These are phyloP conservation scores for Eutreptiella sp. DNA, from an alignment of 208 protist species.

Conservation along the genomic window DNA sequence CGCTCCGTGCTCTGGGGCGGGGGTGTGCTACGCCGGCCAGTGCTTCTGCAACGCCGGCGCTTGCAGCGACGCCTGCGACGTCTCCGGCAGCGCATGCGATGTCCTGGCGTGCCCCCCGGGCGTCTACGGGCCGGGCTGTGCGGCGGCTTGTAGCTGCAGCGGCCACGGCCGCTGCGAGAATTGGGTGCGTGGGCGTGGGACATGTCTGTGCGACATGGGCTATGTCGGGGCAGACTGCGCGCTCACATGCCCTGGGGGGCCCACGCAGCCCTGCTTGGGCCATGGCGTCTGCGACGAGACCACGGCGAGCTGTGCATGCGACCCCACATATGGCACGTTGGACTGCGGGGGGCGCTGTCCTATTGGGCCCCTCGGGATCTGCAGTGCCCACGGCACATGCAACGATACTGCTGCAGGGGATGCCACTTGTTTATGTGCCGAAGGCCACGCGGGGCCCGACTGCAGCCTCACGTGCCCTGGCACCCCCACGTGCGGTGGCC, in stretches of 20 bases:
- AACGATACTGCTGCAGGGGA: not conserved
- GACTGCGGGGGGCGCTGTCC: conserved; percentile 1
- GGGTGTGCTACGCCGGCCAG: conserved; percentile 8
- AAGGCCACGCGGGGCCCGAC: not conserved
- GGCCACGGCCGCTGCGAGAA: conserved; percentile 24
- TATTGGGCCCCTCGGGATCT: not conserved
- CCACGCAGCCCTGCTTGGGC: conserved; percentile 5
- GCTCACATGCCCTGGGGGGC: conserved; percentile 1
- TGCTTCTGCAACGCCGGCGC: conserved; percentile 10
- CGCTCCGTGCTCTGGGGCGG: conserved; percentile 19
- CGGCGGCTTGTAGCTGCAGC: not conserved
- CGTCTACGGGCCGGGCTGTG: not conserved
- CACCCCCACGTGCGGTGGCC: conserved; percentile 4
- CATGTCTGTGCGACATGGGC: not conserved
- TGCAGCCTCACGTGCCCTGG: conserved; percentile 15
- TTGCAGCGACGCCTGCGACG: conserved; percentile 22
- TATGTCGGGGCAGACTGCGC: not conserved
- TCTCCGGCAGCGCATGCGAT: too few relatives aligned
- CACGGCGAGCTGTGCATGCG: conserved; percentile 14
- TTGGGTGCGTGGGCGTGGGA: not conserved
- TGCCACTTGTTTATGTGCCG: not conserved
- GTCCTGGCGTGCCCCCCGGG: too few relatives aligned
- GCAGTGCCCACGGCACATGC: conserved; percentile 22
- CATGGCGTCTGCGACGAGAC: conserved; percentile 17
- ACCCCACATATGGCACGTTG: not conserved